phyloP scores from a whole-genome alignment of 768 basidiomycete genomes.

The Lentinula edodes region DNA sequence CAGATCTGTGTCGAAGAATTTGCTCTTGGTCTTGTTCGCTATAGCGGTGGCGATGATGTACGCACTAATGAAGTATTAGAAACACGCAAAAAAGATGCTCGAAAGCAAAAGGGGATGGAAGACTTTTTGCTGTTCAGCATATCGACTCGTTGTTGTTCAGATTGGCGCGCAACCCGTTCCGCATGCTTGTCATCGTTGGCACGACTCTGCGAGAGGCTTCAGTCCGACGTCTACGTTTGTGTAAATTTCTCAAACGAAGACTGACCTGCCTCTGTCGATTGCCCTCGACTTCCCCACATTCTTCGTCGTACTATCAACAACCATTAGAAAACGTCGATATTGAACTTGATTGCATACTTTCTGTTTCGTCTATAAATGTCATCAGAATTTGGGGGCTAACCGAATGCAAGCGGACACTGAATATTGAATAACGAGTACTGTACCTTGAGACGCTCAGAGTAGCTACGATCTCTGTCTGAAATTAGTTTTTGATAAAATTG shows the following conservation, averaged over 20 bases:
- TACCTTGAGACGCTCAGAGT: constrained; percentile 68
- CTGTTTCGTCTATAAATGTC: constrained; percentile 20
- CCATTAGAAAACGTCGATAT: background rate
- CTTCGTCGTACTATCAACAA: constrained; percentile 64
- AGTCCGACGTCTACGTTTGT: background rate
- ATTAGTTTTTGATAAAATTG: constrained; percentile 68
- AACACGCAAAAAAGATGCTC: too few relatives aligned
- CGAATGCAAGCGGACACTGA: background rate
- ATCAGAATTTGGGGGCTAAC: background rate
- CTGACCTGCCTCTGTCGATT: constrained; percentile 76
- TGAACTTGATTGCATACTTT: constrained; percentile 17
- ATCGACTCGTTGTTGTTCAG: constrained; percentile 68
- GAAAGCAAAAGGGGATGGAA: too few relatives aligned
- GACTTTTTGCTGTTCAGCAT: constrained; percentile 85
- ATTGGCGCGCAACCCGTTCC: constrained; percentile 66
- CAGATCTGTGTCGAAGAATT: constrained; percentile 67
- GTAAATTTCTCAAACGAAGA: background rate
- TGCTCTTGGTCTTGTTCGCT: constrained; percentile 64
- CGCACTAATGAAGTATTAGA: constrained; percentile 30
- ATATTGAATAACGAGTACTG: constrained; percentile 8
- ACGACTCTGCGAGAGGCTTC: constrained; percentile 42
- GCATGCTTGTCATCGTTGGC: constrained; percentile 71
- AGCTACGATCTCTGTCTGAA: constrained; percentile 62
- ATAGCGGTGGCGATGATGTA: constrained; percentile 68
- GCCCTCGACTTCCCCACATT: constrained; percentile 67